Evolutionary conservation across 1,139 yeast genomes (phyloP).

Genomic region (Suhomyces anneliseae): DNA sequence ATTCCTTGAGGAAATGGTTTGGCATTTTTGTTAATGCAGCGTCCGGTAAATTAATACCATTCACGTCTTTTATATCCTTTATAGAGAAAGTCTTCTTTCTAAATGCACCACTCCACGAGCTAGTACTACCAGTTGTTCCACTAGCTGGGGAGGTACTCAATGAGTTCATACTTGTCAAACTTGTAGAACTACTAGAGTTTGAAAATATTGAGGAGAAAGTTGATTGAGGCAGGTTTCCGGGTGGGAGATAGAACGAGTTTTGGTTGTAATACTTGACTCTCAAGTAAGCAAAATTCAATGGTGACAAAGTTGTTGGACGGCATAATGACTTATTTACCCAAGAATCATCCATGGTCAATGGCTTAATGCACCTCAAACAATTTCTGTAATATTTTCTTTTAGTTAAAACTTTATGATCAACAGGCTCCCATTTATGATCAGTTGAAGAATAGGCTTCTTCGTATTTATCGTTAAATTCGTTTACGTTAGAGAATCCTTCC

Average conservation of each 20-base stretch:
- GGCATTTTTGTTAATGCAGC: conserved; percentile 34
- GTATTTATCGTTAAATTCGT: background rate
- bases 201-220: conserved; percentile 9
- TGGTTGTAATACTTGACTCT: conserved; percentile 20
- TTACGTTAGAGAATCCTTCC: conserved; percentile 7
- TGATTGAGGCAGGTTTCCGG: background rate
- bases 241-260: conserved; percentile 1
- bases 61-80: conserved; percentile 20
- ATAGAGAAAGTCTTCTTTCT: conserved; percentile 18
- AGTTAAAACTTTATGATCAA: conserved; percentile 34
- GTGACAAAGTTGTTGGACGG: conserved; percentile 42
- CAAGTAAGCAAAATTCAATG: conserved; percentile 27
- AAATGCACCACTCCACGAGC: conserved; percentile 8
- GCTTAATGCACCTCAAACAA: conserved; percentile 58
- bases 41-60: conserved; percentile 26
- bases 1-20: conserved; percentile 42
- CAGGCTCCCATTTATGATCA: conserved; percentile 50
- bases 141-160: conserved; percentile 4
- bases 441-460: background rate
- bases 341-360: conserved; percentile 50
- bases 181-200: conserved; percentile 17
- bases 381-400: conserved; percentile 50
- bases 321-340: conserved; percentile 55
- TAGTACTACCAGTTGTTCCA: conserved; percentile 1
- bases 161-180: conserved; percentile 21